These are phyloP conservation scores for Eudorina sp. DNA, from an alignment of 139 green algal genomes.

Conservation along the genomic window DNA sequence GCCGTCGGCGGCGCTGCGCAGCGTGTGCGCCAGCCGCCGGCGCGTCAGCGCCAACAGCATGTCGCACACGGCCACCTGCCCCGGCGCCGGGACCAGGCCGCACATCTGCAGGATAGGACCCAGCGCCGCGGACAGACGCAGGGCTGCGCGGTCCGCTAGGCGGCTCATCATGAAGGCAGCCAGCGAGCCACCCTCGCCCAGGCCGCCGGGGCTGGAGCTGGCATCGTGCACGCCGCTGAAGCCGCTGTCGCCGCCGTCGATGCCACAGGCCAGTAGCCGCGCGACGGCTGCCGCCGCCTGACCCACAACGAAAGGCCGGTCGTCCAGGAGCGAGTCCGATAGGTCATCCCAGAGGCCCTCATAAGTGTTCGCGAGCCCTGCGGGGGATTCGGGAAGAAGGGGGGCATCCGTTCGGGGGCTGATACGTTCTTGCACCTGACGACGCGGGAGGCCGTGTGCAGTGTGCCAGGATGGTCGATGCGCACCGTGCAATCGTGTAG, in stretches of 20 bases:
- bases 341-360: constrained; percentile 47
- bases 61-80: constrained; percentile 28
- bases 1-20: not conserved
- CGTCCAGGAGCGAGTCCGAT: constrained; percentile 54
- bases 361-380: constrained; percentile 43
- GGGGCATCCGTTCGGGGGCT: no score
- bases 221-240: constrained; percentile 36
- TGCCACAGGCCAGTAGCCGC: constrained; percentile 34
- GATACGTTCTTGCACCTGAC: no score
- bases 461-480: no score
- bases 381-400: no score
- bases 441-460: no score
- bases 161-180: constrained; percentile 35
- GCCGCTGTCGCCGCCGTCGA: not conserved
- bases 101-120: constrained; percentile 52
- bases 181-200: not conserved
- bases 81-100: constrained; percentile 9
- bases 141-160: constrained; percentile 31
- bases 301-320: constrained; percentile 42
- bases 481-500: no score
- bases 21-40: not conserved
- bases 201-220: not conserved
- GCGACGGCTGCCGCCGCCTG: constrained; percentile 19
- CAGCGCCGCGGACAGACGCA: constrained; percentile 46
- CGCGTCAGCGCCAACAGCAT: constrained; percentile 37